Evolutionary conservation across 176 grass and related monocot species (phyloP).

Genomic region (Hordeum marinum): DNA sequence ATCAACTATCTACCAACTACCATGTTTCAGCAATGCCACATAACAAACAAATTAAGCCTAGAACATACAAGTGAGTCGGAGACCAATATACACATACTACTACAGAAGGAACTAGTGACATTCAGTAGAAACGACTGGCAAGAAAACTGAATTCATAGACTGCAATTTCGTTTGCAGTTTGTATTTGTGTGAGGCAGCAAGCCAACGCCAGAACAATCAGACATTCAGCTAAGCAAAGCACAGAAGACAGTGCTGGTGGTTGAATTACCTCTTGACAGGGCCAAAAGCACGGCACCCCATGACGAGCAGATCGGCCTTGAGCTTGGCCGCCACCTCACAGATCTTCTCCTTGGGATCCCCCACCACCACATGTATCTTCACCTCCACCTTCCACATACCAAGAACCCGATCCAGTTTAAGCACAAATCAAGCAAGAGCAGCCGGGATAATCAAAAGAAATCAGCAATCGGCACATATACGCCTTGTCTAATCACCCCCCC

Average conservation of each 20-base stretch:
- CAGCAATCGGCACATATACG: neutral
- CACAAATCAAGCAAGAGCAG: neutral
- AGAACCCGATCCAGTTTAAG: neutral
- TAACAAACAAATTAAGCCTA: too few relatives aligned
- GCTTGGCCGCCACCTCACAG: conserved; percentile 53
- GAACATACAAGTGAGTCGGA: too few relatives aligned
- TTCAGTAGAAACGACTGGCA: too few relatives aligned
- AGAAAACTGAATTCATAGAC: neutral
- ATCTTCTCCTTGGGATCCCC: conserved; percentile 96
- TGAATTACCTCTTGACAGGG: conserved; percentile 63
- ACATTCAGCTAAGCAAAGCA: neutral
- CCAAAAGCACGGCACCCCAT: conserved; percentile 89
- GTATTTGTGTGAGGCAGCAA: neutral
- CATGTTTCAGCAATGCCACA: too few relatives aligned
- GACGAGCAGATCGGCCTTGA: conserved; percentile 80
- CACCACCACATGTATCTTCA: conserved; percentile 81
- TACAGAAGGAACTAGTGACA: too few relatives aligned
- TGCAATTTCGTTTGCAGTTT: neutral
- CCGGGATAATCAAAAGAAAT: neutral
- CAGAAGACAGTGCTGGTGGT: neutral
- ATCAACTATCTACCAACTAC: too few relatives aligned
- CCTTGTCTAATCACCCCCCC: neutral
- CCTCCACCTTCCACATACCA: conserved; percentile 47
- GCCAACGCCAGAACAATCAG: neutral
- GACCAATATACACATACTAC: too few relatives aligned